phyloP scores from a whole-genome alignment of 2,329 filamentous ascomycete genomes.

The Dryadomyces quercivorus region DNA sequence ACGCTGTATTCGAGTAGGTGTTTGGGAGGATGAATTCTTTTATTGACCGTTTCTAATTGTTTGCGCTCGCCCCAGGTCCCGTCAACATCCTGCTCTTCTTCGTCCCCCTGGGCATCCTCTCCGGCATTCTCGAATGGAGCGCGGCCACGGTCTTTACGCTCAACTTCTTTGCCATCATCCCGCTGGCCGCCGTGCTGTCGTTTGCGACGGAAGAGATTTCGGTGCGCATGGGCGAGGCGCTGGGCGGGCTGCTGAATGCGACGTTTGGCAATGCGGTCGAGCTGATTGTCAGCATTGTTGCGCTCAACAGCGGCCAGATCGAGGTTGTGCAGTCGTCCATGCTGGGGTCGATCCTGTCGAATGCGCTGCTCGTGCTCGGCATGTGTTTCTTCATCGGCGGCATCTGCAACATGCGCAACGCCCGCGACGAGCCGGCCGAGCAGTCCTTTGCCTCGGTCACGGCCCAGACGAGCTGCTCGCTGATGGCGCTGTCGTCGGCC shows the following conservation, averaged over 20 bases:
- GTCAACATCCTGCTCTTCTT: constrained; percentile 62
- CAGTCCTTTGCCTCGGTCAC: constrained; percentile 66
- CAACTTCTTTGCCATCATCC: constrained; percentile 80
- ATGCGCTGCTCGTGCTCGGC: constrained; percentile 75
- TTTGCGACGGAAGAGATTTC: constrained; percentile 76
- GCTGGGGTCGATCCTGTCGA: constrained; percentile 84
- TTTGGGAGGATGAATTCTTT: not conserved
- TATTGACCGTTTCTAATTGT: not conserved
- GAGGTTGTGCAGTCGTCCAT: constrained; percentile 85
- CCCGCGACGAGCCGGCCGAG: constrained; percentile 46
- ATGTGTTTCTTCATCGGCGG: constrained; percentile 80
- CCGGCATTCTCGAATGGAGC: constrained; percentile 49
- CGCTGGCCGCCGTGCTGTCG: constrained; percentile 73
- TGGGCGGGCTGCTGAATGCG: constrained; percentile 63
- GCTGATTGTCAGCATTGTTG: constrained; percentile 79
- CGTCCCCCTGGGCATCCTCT: constrained; percentile 60
- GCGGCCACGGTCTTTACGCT: constrained; percentile 59
- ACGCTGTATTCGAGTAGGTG: constrained; percentile 37
- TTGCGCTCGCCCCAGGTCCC: constrained; percentile 22
- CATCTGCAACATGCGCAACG: constrained; percentile 45
- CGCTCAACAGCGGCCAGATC: constrained; percentile 72
- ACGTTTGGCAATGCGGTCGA: constrained; percentile 75
- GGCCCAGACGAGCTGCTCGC: constrained; percentile 62
- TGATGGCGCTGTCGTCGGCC: constrained; percentile 65
- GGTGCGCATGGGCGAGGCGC: constrained; percentile 56